Evolutionary conservation across 192 early-diverging fungal species (phyloP).

Genomic region (Gamsiella multidivaricata): DNA sequence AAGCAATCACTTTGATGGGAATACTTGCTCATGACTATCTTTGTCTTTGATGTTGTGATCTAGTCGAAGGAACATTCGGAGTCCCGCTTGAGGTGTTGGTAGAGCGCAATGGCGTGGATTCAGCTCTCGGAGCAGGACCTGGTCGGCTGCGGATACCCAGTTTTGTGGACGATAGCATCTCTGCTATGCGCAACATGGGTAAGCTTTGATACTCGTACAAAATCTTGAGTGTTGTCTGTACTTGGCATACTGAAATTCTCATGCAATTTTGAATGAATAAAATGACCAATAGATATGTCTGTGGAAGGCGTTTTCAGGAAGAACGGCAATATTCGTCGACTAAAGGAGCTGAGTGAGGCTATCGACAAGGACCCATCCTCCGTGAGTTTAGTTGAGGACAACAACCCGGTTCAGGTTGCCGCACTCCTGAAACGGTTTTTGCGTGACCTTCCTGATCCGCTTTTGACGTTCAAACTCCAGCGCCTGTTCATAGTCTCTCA

Average conservation of each 20-base stretch:
- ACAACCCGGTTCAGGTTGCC: conserved; percentile 91
- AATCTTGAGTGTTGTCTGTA: too few relatives aligned
- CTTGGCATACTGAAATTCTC: too few relatives aligned
- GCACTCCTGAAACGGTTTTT: conserved; percentile 97
- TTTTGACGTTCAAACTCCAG: conserved; percentile 91
- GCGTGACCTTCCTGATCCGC: conserved; percentile 94
- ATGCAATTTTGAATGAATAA: background rate
- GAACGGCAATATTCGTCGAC: conserved; percentile 94
- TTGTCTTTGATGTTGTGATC: too few relatives aligned
- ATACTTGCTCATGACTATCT: background rate
- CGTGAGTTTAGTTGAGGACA: conserved; percentile 75
- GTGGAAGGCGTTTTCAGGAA: conserved; percentile 97
- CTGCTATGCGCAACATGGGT: conserved; percentile 80
- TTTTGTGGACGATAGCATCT: conserved; percentile 86
- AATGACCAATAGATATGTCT: conserved; percentile 63
- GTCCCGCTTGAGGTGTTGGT: conserved; percentile 87
- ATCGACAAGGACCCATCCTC: conserved; percentile 85
- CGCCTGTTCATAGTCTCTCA: conserved; percentile 84
- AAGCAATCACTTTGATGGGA: too few relatives aligned
- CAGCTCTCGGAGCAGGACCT: conserved; percentile 72
- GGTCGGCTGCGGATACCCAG: conserved; percentile 82
- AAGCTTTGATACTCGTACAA: too few relatives aligned
- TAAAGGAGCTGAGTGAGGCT: conserved; percentile 85
- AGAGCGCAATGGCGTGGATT: conserved; percentile 85
- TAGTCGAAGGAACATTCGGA: conserved; percentile 86